Base-by-base conservation (phyloP, 1,284 basidiomycete genomes). In the Gomphus bonarii region DNA sequence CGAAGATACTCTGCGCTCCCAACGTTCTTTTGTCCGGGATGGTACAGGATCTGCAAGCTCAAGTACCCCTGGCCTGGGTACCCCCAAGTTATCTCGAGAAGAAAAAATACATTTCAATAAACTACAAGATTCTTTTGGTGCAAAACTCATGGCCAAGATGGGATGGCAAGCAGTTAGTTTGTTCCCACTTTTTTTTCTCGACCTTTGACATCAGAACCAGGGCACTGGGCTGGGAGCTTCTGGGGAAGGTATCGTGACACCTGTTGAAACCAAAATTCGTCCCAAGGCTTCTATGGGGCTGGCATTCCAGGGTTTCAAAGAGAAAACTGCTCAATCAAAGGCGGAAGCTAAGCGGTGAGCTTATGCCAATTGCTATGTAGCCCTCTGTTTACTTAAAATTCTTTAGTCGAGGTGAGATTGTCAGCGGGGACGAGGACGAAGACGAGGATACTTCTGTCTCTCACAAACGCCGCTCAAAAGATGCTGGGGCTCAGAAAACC, bases 121-220 rank as follows among this genome's bases (percentile, higher is more conserved):
- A 63, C 76, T 97, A 10, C 75, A 81, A 31, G 78, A 81, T 22
- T 77, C 85, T 0, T 86, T 92, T 61, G 95, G 92, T 64, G 86
- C 92, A 10, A 82, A 84, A 56, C 81, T 97, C 79, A 80, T 98
- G n/a, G 80, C 82, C 43, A 95, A 93, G 72, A 92, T 94, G 84
- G 94, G 95, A 12, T 98, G 95, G 94, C 76, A 85, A 65, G 74
- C 85, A 0, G 88, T 65, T 40, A 35, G 63, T 61, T n/a, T 28
- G 25, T 47, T 3, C 3, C 9, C 25, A 20, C 9, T 12, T 44
- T 55, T 46, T 40, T 25, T 55, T 22, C 35, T 22, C 11, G 28
- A 10, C 44, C 42, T 8, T 46, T 54, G 36, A 47, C 40, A 55
- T 28, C 8, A 35, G 16, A 46, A 18, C n/a, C 20, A 65, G 63